A percentile compares a stretch with the other conserved stretches of the same genome.
These are phyloP conservation scores for Penicillium verrucosum DNA, from an alignment of 2,329 filamentous ascomycete genomes.

Conservation along the genomic window DNA sequence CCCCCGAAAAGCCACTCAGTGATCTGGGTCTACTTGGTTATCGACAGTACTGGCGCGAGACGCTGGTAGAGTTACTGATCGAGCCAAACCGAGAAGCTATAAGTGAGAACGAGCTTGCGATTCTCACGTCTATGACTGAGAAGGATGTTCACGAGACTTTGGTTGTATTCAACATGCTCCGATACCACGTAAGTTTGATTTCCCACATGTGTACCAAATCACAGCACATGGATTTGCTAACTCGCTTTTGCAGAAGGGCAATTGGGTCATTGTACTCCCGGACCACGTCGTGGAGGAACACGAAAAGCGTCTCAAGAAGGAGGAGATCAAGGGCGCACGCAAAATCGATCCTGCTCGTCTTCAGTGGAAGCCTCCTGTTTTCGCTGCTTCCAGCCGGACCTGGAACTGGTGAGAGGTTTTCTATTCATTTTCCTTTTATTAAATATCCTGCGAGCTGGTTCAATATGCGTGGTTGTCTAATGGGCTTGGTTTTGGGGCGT, in stretches of 20 bases:
- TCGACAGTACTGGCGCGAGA: slow-evolving; percentile 96
- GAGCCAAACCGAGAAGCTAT: slow-evolving; percentile 63
- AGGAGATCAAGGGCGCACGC: slow-evolving; percentile 70
- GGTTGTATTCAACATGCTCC: slow-evolving; percentile 89
- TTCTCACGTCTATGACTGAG: slow-evolving; percentile 86
- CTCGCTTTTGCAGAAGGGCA: slow-evolving; percentile 61
- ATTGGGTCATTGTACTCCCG: slow-evolving; percentile 92
- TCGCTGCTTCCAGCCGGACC: slow-evolving; percentile 81
- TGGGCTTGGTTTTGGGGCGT: slow-evolving; percentile 3
- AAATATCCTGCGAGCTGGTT: background rate
- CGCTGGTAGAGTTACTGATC: slow-evolving; percentile 81
- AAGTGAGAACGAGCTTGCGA: slow-evolving; percentile 81
- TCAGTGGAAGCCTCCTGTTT: slow-evolving; percentile 95
- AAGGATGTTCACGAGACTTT: slow-evolving; percentile 94
- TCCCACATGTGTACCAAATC: background rate
- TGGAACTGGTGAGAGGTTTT: slow-evolving; percentile 77
- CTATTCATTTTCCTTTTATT: background rate
- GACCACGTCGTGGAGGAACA: slow-evolving; percentile 70
- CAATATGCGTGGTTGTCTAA: slow-evolving; percentile 1
- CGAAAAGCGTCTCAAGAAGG: slow-evolving; percentile 71
- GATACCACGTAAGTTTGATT: slow-evolving; percentile 64
- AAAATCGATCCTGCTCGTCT: slow-evolving; percentile 74
- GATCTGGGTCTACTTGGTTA: slow-evolving; percentile 92
- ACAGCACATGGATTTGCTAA: slow-evolving; percentile 15
- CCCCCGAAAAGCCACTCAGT: slow-evolving; percentile 92